Evolutionary conservation across 495 filamentous ascomycete species (phyloP).

Genomic region (Pyrenula massariospora): DNA sequence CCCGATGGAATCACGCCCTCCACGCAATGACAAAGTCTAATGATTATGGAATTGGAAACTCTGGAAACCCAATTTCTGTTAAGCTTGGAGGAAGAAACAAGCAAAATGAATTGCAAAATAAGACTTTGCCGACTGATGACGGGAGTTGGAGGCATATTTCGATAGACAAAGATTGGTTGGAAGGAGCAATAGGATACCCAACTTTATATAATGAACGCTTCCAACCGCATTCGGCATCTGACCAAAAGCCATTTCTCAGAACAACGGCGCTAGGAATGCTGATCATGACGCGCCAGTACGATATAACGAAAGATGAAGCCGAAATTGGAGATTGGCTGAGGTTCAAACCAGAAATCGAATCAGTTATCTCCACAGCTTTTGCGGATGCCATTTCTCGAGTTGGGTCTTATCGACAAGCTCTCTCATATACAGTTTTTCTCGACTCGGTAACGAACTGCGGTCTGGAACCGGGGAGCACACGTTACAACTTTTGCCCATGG

Average conservation of each 20-base stretch:
- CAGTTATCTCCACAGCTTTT: conserved; percentile 4
- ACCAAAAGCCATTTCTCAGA: background rate
- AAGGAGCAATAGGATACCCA: conserved; percentile 1
- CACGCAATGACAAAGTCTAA: conserved; percentile 1
- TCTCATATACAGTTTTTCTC: background rate
- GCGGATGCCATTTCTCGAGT: conserved; percentile 4
- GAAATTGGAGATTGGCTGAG: background rate
- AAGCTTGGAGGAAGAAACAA: background rate
- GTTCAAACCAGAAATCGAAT: conserved; percentile 1
- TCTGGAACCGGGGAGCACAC: background rate
- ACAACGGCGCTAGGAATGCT: conserved; percentile 2
- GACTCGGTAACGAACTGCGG: background rate
- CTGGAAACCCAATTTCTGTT: background rate
- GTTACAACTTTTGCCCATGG: background rate
- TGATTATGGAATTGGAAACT: background rate
- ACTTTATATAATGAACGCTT: background rate
- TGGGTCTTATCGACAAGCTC: background rate
- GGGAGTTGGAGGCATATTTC: conserved; percentile 5
- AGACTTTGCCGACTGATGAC: conserved; percentile 1
- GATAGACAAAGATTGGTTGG: conserved; percentile 1
- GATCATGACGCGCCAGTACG: background rate
- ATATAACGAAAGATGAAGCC: background rate
- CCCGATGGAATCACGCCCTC: conserved; percentile 2
- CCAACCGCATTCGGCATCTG: background rate
- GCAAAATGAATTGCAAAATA: background rate